Base-by-base conservation (phyloP, 306 rosid species). In the Begonia masoniana region DNA sequence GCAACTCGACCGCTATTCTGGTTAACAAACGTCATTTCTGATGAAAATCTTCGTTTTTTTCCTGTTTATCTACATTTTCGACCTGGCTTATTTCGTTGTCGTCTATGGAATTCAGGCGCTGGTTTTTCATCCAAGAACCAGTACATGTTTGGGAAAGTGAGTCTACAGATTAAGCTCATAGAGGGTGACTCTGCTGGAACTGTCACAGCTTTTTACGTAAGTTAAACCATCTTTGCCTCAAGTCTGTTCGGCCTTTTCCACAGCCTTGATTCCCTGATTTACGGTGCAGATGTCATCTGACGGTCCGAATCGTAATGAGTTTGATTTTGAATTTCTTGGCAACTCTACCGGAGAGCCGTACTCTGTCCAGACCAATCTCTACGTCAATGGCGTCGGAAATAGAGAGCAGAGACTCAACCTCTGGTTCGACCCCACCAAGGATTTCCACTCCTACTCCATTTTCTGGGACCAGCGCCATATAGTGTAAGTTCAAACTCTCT, bases 161-260 rank as follows among this genome's bases (percentile, higher is more conserved):
- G 69, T 45, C 57, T 86, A 15, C 82, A 83, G 49, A 79, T 91
- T 47, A 91, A 91, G 75, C 99, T 91, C 59, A 60, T 91, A 7
- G 82, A 82, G 68, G 99, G 96, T 12, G 94, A 91, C 59, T 91
- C 99, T 26, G 94, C 96, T 15, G 96, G 99, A 77, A 86, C 96
- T 1, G 99, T 91, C 10, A 86, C 96, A 16, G 96, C 99, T 57
- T 86, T 75, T 73, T 91, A 86, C 68, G 99, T 83, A 58, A 81
- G 96, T 62, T 19, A 8, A 57, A 17, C 3, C 13, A 19, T 13
- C 7, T 31, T 31, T 7, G 39, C 39, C 39, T 31, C 39, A 7
- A 7, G 39, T 26, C 39, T 31, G 39, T 5, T 31, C 39, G 2
- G 39, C 4, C 3, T 31, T 31, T 31, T 31, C 9, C 39, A 7